Percentiles rank a stretch among this genome's conserved stretches.
Conservation (phyloP, 306 rosid genomes). For the Dryas octopetala region DNA sequence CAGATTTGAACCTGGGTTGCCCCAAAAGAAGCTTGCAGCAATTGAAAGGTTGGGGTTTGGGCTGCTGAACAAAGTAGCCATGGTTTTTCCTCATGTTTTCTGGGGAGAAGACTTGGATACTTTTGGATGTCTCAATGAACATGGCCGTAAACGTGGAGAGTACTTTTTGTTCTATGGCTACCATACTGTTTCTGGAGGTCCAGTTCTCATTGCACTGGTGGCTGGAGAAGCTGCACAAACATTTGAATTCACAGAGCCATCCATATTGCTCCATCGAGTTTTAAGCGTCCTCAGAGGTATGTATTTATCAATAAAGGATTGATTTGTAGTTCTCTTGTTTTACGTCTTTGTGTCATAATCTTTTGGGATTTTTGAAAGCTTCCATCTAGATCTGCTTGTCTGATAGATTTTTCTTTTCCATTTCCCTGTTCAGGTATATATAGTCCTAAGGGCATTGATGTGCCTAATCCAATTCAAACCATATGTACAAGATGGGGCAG, state of each 20-base stretch:
- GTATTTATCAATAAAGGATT: slow-evolving; percentile 1
- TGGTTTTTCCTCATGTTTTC: slow-evolving; percentile 87
- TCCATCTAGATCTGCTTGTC: slow-evolving; percentile 14
- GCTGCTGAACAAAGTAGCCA: slow-evolving; percentile 85
- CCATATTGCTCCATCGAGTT: slow-evolving; percentile 64
- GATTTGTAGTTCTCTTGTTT: slow-evolving; percentile 3
- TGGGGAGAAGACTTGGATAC: slow-evolving; percentile 97
- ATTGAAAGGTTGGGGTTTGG: slow-evolving; percentile 93
- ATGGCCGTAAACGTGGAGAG: slow-evolving; percentile 75
- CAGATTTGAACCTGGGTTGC: slow-evolving; percentile 75
- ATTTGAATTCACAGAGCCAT: slow-evolving; percentile 77
- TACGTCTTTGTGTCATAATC: not conserved
- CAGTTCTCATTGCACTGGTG: slow-evolving; percentile 79
- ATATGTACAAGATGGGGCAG: slow-evolving; percentile 95
- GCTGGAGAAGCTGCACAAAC: slow-evolving; percentile 97
- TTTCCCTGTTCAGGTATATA: slow-evolving; percentile 60
- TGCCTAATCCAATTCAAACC: slow-evolving; percentile 77
- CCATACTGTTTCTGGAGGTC: slow-evolving; percentile 95
- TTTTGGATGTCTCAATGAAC: slow-evolving; percentile 84
- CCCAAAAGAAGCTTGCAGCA: slow-evolving; percentile 72
- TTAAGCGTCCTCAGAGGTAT: slow-evolving; percentile 74
- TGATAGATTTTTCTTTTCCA: slow-evolving; percentile 6
- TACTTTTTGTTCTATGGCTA: slow-evolving; percentile 83
- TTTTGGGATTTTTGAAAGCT: slow-evolving; percentile 15
- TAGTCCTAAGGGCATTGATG: slow-evolving; percentile 64